These are phyloP conservation scores for Rheum nobile DNA, from an alignment of 148 eudicot species.

Conservation along the genomic window DNA sequence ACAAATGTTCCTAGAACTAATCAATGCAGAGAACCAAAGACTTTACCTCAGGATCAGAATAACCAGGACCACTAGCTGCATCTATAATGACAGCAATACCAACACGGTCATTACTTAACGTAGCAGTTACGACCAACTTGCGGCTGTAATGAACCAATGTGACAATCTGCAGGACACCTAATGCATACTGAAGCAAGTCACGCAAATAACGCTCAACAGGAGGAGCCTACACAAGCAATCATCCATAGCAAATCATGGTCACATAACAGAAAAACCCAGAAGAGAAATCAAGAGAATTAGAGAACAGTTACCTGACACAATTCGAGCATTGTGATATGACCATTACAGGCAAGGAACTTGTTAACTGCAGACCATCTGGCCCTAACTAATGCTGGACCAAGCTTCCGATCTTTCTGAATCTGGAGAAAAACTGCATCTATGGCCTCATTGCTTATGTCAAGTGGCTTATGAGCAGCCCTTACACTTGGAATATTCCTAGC, in stretches of 20 bases:
- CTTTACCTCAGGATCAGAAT: slow-evolving; percentile 80
- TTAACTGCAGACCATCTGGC: slow-evolving; percentile 87
- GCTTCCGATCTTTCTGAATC: slow-evolving; percentile 86
- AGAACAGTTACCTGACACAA: slow-evolving; percentile 64
- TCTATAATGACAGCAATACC: slow-evolving; percentile 94
- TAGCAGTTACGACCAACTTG: slow-evolving; percentile 65
- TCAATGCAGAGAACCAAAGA: not conserved
- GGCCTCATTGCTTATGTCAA: slow-evolving; percentile 87
- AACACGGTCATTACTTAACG: slow-evolving; percentile 80
- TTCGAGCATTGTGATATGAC: slow-evolving; percentile 91
- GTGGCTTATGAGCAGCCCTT: too few species aligned
- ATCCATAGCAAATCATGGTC: slow-evolving; percentile 1
- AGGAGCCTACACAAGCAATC: slow-evolving; percentile 50
- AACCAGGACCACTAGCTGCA: slow-evolving; percentile 81
- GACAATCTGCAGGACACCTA: slow-evolving; percentile 86
- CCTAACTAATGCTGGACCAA: slow-evolving; percentile 81
- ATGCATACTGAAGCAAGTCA: slow-evolving; percentile 89
- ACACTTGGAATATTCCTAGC: too few species aligned
- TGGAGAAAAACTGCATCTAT: slow-evolving; percentile 74
- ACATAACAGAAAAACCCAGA: not conserved
- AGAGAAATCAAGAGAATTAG: not conserved
- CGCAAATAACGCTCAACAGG: slow-evolving; percentile 90
- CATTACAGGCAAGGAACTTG: slow-evolving; percentile 60
- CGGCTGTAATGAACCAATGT: slow-evolving; percentile 86
- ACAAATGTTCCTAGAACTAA: not conserved